Base-by-base conservation (phyloP, 345 rosid genomes). In the Geranium brycei region DNA sequence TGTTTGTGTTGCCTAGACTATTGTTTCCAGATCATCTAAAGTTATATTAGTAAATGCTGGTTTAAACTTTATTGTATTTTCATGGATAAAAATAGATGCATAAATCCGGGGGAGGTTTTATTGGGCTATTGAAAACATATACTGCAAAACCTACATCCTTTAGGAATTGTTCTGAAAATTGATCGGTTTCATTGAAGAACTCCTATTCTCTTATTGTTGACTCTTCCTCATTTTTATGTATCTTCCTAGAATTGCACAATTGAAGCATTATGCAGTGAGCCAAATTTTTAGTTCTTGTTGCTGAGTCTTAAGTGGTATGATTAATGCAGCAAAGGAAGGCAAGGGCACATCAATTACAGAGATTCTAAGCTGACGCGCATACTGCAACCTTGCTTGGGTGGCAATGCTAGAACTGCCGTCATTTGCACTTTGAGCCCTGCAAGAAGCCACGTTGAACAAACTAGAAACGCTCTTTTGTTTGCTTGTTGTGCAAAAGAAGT, bases 401-500 rank as follows among this genome's bases (percentile, higher is more conserved):
- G 98, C 57, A 92, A 92, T 82, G 95, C 98, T 58, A 86, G 95
- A 80, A 92, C 95, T 59, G 98, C 95, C 71, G 84, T 92, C 63
- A 81, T 92, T 51, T 92, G 98, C 83, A 92, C 97, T 64, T 76
- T 92, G 79, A 92, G 98, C 74, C 98, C 98, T 68, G 97, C 98
- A 16, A 81, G 95, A 31, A 81, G 96, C 77, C 97, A 92, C 74
- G 98, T 89, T 61, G 98, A 92, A 80, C 98, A 92, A 81, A 86
- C 99, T 28, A 83, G 99, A 79, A 93, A 90, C 76, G 90, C 99
- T 17, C 91, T 93, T 62, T 68, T 93, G 77, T 93, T 93, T 80
- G 97, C 99, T 64, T 86, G 97, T 62, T 88, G 96, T 74, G 99
- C 99, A 31, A 93, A 90, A 73, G 99, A 93, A 82, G 96, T 93